Evolutionary conservation across 805 yeast species (phyloP).

Genomic region (Pichia thaimueangensis): DNA sequence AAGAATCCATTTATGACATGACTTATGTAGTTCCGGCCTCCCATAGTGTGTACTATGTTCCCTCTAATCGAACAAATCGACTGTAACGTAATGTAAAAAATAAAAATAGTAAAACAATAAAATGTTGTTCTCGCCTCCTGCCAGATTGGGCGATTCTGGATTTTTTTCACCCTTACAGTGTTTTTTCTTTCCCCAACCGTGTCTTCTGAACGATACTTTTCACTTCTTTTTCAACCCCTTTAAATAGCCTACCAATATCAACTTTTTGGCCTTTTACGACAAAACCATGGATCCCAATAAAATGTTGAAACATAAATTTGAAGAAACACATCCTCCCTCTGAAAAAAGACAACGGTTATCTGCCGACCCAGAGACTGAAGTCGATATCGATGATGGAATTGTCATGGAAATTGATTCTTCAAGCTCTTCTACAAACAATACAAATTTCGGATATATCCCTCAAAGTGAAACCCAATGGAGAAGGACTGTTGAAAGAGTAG

Average conservation of each 20-base stretch:
- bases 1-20: too few relatives aligned
- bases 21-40: too few relatives aligned
- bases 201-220: background rate
- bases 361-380: background rate
- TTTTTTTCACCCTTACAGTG: background rate
- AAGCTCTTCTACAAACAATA: background rate
- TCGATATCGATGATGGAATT: background rate
- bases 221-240: background rate
- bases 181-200: background rate
- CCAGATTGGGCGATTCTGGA: background rate
- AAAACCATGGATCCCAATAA: background rate
- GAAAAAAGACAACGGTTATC: conserved; percentile 1
- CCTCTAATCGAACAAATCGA: too few relatives aligned
- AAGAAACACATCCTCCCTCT: background rate
- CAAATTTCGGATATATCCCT: conserved; percentile 9
- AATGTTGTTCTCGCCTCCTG: too few relatives aligned
- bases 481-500: conserved; percentile 71
- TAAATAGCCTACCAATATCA: too few relatives aligned
- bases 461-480: conserved; percentile 53
- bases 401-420: conserved; percentile 1
- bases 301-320: background rate
- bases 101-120: too few relatives aligned
- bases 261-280: too few relatives aligned
- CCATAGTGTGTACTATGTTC: too few relatives aligned
- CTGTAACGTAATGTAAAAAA: too few relatives aligned